Evolutionary conservation across 2,329 filamentous ascomycete species (phyloP), one percentile per base, ranked within the genome.

Genomic region (Parasarocladium wereldwijsianum): DNA sequence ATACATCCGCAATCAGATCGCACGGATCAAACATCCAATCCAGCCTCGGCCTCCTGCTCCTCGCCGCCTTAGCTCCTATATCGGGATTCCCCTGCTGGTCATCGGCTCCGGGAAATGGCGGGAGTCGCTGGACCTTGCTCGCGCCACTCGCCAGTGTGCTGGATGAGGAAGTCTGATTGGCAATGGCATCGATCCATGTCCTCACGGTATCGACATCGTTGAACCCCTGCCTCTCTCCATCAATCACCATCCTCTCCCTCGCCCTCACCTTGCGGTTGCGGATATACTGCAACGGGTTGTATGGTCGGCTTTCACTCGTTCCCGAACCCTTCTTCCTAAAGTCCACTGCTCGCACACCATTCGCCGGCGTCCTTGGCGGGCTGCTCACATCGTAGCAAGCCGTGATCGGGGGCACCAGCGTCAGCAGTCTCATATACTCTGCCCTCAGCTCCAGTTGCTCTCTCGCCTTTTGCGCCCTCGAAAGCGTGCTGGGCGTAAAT

Each of bases 281-380:
- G 32, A 96, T 80, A 42, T 84, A 84, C 51, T 96, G 90, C 15
- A 98, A 56, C 4, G 87, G 90, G 47, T 98, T 93, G 49, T 96
- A 96, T 3, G 63, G 57, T 31, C 86, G 75, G 4, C 80, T 79
- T 6, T 76, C 34, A 56, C 29, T 37, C 51, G 50, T 32, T 50
- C 36, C 34, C 49, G 31, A 41, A 10, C 26, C 58, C 18, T 39
- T 34, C 4, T 36, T 38, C 13, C 38, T 38, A 25, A 41, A 42
- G 5, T 31, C 39, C 17, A 35, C 16, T 9, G 17, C 27, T 13
- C 27, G 14, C 8, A 14, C 28, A 30, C 28, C 20, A 8, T 21
- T 30, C 5, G 20, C 28, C 6, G 20, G 58, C 7, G 64, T 61
- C 0, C 46, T 44, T 0, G 57, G 54, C 4, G 58, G 50, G 27